phyloP scores from a whole-genome alignment of 345 rosid genomes.

The Populus davidiana region DNA sequence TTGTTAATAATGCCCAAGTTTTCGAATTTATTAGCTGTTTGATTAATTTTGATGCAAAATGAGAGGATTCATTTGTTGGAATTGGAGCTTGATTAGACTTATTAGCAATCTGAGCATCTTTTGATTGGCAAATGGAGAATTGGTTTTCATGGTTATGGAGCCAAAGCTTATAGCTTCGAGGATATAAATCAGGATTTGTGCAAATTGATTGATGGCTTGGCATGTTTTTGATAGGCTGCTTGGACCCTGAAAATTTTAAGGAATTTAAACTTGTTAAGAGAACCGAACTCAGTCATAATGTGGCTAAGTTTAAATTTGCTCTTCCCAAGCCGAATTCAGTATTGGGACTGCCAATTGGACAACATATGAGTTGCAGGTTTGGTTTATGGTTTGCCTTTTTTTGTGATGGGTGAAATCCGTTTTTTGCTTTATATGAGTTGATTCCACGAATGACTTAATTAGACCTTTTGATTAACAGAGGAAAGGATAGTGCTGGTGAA shows the following conservation, averaged over 20 bases:
- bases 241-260: constrained; percentile 45
- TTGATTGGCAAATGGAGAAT: neutral
- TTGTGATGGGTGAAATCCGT: neutral
- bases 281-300: constrained; percentile 46
- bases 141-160: neutral
- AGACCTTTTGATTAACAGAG: constrained; percentile 16
- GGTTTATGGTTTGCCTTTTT: neutral
- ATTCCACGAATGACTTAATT: neutral
- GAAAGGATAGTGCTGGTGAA: constrained; percentile 26
- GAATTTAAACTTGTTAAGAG: constrained; percentile 46
- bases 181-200: neutral
- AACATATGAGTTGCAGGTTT: constrained; percentile 56
- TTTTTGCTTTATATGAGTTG: neutral
- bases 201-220: neutral
- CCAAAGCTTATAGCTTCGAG: neutral
- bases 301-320: constrained; percentile 46
- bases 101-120: neutral
- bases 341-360: constrained; percentile 54
- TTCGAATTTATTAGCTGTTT: neutral
- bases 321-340: constrained; percentile 47
- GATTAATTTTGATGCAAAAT: neutral
- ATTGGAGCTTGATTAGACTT: neutral
- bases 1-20: neutral
- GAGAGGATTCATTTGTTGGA: neutral
- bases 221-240: constrained; percentile 31